Evolutionary conservation across 805 yeast species (phyloP), one percentile per base, ranked within the genome.

Genomic region (Metschnikowia chrysomelidarum): DNA sequence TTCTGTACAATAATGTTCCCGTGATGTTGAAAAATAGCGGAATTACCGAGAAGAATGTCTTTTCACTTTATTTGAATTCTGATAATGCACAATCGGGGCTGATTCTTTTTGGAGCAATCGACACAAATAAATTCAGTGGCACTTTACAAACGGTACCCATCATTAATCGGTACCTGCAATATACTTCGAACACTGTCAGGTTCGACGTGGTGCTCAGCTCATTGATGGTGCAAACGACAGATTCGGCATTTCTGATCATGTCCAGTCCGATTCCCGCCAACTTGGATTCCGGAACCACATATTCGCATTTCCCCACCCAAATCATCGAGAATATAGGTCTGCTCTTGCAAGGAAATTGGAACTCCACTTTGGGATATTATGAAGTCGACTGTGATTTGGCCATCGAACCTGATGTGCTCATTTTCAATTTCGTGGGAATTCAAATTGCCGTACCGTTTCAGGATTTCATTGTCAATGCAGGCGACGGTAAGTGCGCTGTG

Each of bases 341-440:
- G 19, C 19, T 28, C 25, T n/a, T 36, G 16, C 25, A 18, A 8
- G 39, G 27, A 2, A 30, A 17, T 18, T 25, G 26, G 15, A 4
- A 7, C 14, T 5, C 14, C 8, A 8, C 20, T 8, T 7, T 15
- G 9, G 38, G 37, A 3, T 19, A 19, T 20, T 44, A 43, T 30
- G 14, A n/a, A 12, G 41, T 36, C 9, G 22, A 27, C 28, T 43
- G 50, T 18, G 24, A 15, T 19, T 43, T 38, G 40, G 22, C 36
- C 24, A 18, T 33, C 18, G 19, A 30, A 26, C 20, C 31, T 3
- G 34, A 30, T 4, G 30, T 13, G 12, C 27, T 27, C 11, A 43
- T 38, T 24, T 76, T 76, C 46, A 61, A 73, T 45, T 78, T 83
- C 59, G 76, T 77, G 40, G 88, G 87, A 4, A 53, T 67, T 11